Conservation (phyloP, 805 yeast species). For the Kodamaea neixiangensis region DNA sequence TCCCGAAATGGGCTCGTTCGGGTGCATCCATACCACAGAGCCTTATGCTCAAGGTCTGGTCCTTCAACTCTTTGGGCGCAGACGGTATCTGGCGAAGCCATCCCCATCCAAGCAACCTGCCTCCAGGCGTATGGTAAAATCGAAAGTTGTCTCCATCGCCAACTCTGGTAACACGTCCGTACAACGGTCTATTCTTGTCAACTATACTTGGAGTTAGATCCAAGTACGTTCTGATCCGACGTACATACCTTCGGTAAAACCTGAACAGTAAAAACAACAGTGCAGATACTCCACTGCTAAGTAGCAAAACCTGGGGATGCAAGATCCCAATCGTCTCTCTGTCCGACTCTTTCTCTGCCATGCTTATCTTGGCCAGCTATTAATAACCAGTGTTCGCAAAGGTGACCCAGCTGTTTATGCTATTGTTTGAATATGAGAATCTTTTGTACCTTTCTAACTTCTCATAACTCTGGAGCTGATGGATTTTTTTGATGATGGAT, state of each 20-base stretch:
- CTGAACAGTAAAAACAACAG: conserved; percentile 29
- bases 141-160: conserved; percentile 97
- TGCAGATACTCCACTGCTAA: conserved; percentile 37
- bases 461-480: neutral
- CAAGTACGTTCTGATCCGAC: conserved; percentile 36
- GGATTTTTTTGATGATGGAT: neutral
- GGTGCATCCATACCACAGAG: conserved; percentile 97
- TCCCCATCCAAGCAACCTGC: conserved; percentile 86
- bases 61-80: conserved; percentile 47
- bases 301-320: conserved; percentile 42
- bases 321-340: conserved; percentile 19
- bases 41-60: conserved; percentile 76
- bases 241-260: conserved; percentile 35
- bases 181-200: conserved; percentile 28
- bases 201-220: conserved; percentile 39
- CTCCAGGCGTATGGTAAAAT: conserved; percentile 93
- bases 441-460: neutral
- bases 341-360: neutral
- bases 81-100: conserved; percentile 75
- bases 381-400: neutral
- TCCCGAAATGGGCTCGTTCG: conserved; percentile 91
- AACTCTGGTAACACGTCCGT: conserved; percentile 82
- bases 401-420: neutral
- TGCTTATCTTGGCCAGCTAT: neutral
- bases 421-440: neutral